phyloP scores from a whole-genome alignment of 352 stramenopile species.

The Globisporangium ultimum region DNA sequence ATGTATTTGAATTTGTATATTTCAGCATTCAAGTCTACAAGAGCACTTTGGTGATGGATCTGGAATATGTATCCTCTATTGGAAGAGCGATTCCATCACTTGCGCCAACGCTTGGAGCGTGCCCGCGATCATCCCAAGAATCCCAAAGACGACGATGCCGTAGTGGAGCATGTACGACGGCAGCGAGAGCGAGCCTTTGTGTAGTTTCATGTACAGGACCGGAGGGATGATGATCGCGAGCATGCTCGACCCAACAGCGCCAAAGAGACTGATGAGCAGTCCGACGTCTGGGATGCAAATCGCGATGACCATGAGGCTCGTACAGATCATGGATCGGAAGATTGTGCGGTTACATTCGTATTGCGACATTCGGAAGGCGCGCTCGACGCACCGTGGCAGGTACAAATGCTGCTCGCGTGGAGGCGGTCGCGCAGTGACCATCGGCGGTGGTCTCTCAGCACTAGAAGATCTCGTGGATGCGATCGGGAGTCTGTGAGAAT shows the following conservation, averaged over 20 bases:
- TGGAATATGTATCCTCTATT: not conserved
- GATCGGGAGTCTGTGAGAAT: not conserved
- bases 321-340: conserved; percentile 82
- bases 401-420: not conserved
- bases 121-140: conserved; percentile 65
- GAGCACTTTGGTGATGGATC: no score
- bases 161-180: conserved; percentile 40
- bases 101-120: conserved; percentile 52
- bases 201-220: conserved; percentile 52
- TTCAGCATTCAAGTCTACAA: not conserved
- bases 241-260: conserved; percentile 77
- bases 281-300: conserved; percentile 72
- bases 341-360: conserved; percentile 79
- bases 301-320: conserved; percentile 63
- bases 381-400: conserved; percentile 30
- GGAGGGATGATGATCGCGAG: conserved; percentile 75
- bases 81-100: conserved; percentile 34
- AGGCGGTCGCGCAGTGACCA: conserved; percentile 2
- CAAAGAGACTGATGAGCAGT: conserved; percentile 78
- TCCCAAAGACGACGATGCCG: conserved; percentile 45
- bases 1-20: not conserved
- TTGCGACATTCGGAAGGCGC: conserved; percentile 47
- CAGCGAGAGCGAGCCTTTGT: conserved; percentile 31
- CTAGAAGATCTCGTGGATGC: not conserved
- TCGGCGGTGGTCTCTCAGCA: not conserved